Evolutionary conservation across 805 yeast genomes (phyloP), one percentile per base, ranked within the genome.

Genomic region (Vanderwaltozyma yarrowii): DNA sequence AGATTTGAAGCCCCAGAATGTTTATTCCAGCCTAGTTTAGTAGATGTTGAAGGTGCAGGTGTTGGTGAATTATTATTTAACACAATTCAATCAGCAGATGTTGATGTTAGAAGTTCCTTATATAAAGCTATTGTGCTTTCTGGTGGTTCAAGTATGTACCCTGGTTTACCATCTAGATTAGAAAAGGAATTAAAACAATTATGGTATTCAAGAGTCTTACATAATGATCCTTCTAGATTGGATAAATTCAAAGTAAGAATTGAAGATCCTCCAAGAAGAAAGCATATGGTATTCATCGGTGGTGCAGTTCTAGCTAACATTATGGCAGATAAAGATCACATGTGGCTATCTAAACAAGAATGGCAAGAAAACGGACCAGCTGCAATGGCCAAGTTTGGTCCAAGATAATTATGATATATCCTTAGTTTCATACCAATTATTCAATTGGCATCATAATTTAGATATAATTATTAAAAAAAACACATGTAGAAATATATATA

Each of bases 111-210:
- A 64, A 71, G 94, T 6, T 74, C 95, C 1, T 70, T 92, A 43
- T 92, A 75, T 66, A 84, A 81, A 56, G 94, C 96, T 2, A 83
- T 92, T 59, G 97, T 92, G 21, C 72, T 92, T 32, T 84, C 95
- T 5, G 98, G 98, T 59, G 98, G 98, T 41, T 88, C 97, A 1
- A 82, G 95, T 36, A 92, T 92, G 98, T 92, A 92, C 58, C 97
- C 98, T 2, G 98, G 98, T 23, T 73, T 92, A 50, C 98, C 98
- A 15, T 82, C 95, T 11, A 74, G 98, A 54, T 69, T 92, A 49
- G 97, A 92, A 62, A 89, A 85, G 61, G 98, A 92, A 62, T 72
- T 92, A 62, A 92, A 92, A 65, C 98, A 92, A 62, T 76, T 85
- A 50, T 92, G 97, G 97, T 78, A 83, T 49, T 79, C 94, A 2